A percentile compares a stretch with the other conserved stretches of the same genome.
Conservation (phyloP, 176 grass and related monocot species). For the Pharus latifolius region DNA sequence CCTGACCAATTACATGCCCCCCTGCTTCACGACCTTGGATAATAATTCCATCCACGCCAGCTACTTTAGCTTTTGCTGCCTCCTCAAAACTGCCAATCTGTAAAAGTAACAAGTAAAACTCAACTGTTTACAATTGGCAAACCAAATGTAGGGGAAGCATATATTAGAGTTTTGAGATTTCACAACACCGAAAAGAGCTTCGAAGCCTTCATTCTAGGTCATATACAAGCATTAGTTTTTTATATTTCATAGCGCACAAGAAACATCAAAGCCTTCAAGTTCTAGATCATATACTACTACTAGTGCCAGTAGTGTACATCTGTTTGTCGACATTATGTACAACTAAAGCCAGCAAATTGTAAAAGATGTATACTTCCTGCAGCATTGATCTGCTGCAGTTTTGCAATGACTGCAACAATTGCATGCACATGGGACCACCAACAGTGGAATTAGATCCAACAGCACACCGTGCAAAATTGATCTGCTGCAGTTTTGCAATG, state of each 20-base stretch:
- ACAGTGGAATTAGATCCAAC: no score
- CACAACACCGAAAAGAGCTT: no score
- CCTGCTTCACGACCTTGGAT: constrained; percentile 89
- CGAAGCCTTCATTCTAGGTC: background rate
- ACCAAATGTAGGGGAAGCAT: background rate
- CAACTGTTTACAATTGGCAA: background rate
- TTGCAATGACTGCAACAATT: no score
- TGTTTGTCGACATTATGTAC: background rate
- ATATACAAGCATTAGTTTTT: background rate
- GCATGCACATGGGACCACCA: no score
- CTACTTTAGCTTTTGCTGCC: constrained; percentile 66
- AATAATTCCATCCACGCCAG: constrained; percentile 86
- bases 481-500: no score
- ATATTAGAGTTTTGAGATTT: background rate
- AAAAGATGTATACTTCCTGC: no score
- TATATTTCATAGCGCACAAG: background rate
- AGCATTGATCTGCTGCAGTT: no score
- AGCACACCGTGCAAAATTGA: no score
- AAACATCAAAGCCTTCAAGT: background rate
- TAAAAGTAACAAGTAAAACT: background rate
- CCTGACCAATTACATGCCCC: constrained; percentile 87
- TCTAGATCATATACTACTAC: background rate
- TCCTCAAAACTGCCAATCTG: constrained; percentile 77
- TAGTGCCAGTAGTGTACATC: background rate
- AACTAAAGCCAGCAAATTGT: no score